These are phyloP conservation scores for Acorus gramineus DNA, from an alignment of 106 monocot genomes.

Conservation along the genomic window DNA sequence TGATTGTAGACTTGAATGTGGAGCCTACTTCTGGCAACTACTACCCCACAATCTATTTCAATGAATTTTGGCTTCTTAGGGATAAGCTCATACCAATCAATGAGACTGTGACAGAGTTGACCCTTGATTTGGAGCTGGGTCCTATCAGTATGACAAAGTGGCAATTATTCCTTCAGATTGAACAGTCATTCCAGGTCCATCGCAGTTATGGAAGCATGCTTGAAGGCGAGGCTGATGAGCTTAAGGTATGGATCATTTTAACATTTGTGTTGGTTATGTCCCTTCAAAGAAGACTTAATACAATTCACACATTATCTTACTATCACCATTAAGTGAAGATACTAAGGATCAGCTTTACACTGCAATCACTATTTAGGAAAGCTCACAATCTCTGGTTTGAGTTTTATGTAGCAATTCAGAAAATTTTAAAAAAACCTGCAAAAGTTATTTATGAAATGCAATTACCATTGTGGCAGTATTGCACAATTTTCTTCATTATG, in stretches of 20 bases:
- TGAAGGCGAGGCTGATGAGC: slow-evolving; percentile 94
- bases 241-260: slow-evolving; percentile 48
- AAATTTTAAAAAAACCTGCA: too few species aligned
- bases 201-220: slow-evolving; percentile 95
- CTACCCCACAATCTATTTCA: slow-evolving; percentile 81
- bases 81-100: slow-evolving; percentile 81
- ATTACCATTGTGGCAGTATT: too few species aligned
- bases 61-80: slow-evolving; percentile 93
- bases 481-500: too few species aligned
- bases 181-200: slow-evolving; percentile 91
- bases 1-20: slow-evolving; percentile 55
- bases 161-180: slow-evolving; percentile 89
- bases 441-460: too few species aligned
- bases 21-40: slow-evolving; percentile 58
- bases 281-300: too few species aligned
- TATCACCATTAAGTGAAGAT: too few species aligned
- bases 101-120: slow-evolving; percentile 58
- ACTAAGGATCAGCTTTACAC: too few species aligned
- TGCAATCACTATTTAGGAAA: too few species aligned
- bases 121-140: slow-evolving; percentile 67
- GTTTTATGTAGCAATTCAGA: too few species aligned
- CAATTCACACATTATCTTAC: too few species aligned
- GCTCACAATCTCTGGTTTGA: too few species aligned
- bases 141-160: slow-evolving; percentile 92
- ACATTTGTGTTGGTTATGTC: background rate